Conservation (phyloP, 257 asterid species). For the Fraxinus anomala region DNA sequence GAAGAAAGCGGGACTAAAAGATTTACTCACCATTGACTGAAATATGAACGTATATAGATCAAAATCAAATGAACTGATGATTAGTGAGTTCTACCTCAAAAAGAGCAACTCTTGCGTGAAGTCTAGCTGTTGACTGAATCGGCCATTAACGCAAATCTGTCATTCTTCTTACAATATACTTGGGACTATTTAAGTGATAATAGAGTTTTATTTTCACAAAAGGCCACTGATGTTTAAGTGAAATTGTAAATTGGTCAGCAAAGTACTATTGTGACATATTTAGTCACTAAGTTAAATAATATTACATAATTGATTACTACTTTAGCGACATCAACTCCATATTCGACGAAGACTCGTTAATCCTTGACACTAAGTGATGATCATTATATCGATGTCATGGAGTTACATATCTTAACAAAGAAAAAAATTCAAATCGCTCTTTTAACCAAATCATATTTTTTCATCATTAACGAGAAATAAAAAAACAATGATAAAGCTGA, state of each 20-base stretch:
- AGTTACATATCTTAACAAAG: no score
- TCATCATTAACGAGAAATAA: no score
- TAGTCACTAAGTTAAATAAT: neutral
- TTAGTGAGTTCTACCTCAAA: conserved; percentile 8
- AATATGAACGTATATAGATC: neutral
- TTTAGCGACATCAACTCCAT: neutral
- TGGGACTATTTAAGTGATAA: neutral
- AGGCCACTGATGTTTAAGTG: neutral
- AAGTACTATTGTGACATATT: neutral
- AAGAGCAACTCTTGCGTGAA: conserved; percentile 29
- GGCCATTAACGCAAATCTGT: conserved; percentile 40
- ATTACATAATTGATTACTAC: neutral
- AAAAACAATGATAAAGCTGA: no score
- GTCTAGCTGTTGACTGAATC: conserved; percentile 36
- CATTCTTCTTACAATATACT: neutral
- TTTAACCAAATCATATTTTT: no score
- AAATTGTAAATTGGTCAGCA: neutral
- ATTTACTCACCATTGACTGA: no score
- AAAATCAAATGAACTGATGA: conserved; percentile 18
- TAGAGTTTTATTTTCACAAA: neutral
- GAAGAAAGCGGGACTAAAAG: conserved; percentile 6
- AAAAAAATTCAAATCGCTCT: no score
- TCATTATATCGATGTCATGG: no score
- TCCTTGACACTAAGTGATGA: no score
- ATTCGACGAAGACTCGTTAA: neutral